phyloP scores from a whole-genome alignment of 768 basidiomycete species.

The Rubroboletus pulcherrimus region DNA sequence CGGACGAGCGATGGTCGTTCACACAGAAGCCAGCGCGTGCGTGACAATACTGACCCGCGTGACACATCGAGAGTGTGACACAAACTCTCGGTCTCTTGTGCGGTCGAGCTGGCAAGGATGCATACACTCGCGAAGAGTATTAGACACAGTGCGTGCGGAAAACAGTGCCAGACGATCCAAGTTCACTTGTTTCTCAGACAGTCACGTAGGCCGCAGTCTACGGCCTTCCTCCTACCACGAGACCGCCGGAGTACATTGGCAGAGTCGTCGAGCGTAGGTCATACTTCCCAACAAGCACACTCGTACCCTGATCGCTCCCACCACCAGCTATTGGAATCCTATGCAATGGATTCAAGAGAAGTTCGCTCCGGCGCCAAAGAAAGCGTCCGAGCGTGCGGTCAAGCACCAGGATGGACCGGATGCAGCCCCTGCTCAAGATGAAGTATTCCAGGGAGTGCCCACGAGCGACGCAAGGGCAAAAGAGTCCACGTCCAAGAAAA shows the following conservation, averaged over 20 bases:
- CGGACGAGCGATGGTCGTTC: neutral
- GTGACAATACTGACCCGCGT: constrained; percentile 17
- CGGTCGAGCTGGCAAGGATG: constrained; percentile 19
- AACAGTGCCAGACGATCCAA: neutral
- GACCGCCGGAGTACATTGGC: constrained; percentile 29
- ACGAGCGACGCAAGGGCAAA: constrained; percentile 16
- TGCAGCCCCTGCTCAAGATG: constrained; percentile 24
- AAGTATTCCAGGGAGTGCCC: constrained; percentile 43
- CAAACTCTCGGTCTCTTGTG: constrained; percentile 8
- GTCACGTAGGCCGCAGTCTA: constrained; percentile 6
- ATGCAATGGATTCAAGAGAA: constrained; percentile 63
- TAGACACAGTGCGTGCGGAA: constrained; percentile 22
- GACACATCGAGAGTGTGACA: constrained; percentile 17
- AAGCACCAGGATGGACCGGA: constrained; percentile 33
- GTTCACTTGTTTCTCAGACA: constrained; percentile 12
- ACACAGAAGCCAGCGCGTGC: neutral
- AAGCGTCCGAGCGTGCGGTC: constrained; percentile 42
- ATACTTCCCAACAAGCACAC: neutral
- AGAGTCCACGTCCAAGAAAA: constrained; percentile 16
- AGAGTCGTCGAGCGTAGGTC: constrained; percentile 45
- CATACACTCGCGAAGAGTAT: constrained; percentile 22
- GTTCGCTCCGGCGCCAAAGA: constrained; percentile 45
- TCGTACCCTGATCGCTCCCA: neutral
- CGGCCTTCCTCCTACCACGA: constrained; percentile 7
- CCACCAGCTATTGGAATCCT: constrained; percentile 52